Conservation (phyloP, 495 filamentous ascomycete species). For the Talaromyces trachyspermus region DNA sequence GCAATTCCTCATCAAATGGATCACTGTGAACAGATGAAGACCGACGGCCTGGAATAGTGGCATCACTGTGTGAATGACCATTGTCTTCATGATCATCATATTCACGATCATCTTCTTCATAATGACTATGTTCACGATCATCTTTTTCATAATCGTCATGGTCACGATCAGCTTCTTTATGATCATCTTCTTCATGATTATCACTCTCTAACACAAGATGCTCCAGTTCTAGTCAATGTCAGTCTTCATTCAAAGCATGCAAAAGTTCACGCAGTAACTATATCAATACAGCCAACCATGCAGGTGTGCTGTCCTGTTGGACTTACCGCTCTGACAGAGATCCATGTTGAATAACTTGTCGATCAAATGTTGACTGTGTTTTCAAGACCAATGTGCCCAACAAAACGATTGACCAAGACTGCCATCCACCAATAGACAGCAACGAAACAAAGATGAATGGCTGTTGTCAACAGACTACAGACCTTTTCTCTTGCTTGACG, state of each 20-base stretch:
- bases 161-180: not conserved
- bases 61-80: not conserved
- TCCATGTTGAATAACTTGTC: not conserved
- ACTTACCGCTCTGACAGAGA: not conserved
- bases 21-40: not conserved
- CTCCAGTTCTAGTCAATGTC: not conserved
- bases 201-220: not conserved
- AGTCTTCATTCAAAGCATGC: no score
- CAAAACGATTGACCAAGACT: no score
- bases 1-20: slow-evolving; percentile 3
- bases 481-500: no score
- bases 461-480: no score
- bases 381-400: no score
- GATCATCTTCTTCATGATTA: not conserved
- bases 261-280: no score
- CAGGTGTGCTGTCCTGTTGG: no score
- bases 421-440: no score
- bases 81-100: not conserved
- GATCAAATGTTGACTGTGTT: no score
- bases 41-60: not conserved
- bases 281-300: no score
- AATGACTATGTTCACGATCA: not conserved
- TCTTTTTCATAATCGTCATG: not conserved
- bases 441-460: no score
- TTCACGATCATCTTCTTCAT: no score